A percentile compares a stretch with the other conserved stretches of the same genome.
Conservation (phyloP, 768 basidiomycete species). For the Agrocybe praecox region DNA sequence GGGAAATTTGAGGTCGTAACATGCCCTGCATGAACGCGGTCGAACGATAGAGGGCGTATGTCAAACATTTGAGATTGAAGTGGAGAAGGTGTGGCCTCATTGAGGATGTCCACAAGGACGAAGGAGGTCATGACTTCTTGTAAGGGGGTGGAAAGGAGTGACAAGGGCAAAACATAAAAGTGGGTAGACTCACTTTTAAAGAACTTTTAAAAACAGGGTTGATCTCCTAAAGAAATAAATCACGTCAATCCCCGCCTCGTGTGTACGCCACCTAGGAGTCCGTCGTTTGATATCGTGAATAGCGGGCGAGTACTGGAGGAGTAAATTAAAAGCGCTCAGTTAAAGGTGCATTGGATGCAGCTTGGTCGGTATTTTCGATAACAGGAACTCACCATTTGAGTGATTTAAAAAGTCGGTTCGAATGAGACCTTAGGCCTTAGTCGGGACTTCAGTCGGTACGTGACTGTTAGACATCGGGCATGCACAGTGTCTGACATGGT, state of each 20-base stretch:
- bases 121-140: background rate
- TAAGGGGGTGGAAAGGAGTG: background rate
- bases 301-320: too few species aligned
- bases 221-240: background rate
- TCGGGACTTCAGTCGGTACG: too few species aligned
- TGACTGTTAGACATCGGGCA: too few species aligned
- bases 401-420: too few species aligned
- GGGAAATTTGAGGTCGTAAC: slow-evolving; percentile 21
- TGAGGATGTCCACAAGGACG: background rate
- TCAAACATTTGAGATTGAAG: slow-evolving; percentile 4
- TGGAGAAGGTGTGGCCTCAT: background rate
- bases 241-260: background rate
- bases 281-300: background rate
- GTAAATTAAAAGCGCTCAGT: too few species aligned
- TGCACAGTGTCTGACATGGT: too few species aligned
- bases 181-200: background rate
- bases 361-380: too few species aligned
- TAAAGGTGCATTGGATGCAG: too few species aligned
- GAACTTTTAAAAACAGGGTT: background rate
- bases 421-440: too few species aligned
- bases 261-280: background rate
- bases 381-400: too few species aligned
- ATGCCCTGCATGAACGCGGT: slow-evolving; percentile 21
- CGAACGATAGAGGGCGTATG: slow-evolving; percentile 20
- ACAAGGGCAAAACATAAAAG: background rate